Base-by-base conservation (phyloP, 306 rosid species). In the Pterocarpus santalinus region DNA sequence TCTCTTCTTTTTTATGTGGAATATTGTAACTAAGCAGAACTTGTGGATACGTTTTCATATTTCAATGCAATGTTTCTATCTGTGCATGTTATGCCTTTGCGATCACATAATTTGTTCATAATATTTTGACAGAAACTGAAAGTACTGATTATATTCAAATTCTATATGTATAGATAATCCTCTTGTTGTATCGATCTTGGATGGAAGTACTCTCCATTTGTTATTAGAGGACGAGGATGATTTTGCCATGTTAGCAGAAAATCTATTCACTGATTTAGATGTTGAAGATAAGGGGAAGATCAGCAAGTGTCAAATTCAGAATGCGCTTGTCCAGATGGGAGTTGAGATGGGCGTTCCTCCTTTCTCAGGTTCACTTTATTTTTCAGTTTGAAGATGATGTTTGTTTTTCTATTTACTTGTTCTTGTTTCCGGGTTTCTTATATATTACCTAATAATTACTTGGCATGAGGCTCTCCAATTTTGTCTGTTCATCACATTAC, bases 271-370 rank as follows among this genome's bases (percentile, higher is more conserved):
- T 1, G 97, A 95, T 39, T 90, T 95, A 63, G 98, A 95, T 80
- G 88, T 75, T 44, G 96, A 91, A 87, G 99, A 95, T 71, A 87
- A 85, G 85, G 99, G 98, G 83, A 95, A 95, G 88, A 90, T 95
- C 85, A 75, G 79, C 69, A 93, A 88, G 94, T 86, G 85, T 51
- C 90, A 89, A 85, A 88, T 93, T 80, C 80, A 46, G 69, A 91
- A 89, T 82, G 98, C 98, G 66, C 93, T 95, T 56, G 84, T 75
- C 72, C 90, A 85, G 43, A 93, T 95, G 99, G 99, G 96, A 72
- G 90, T 78, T 53, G 98, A 95, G 72, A 93, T 91, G 99, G 99
- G 99, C 10, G 94, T 95, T 87, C 99, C 99, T 79, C 87, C 99
- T 10, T 68, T 88, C 85, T 89, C 97, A 93, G 99, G 97, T 95